phyloP scores from a whole-genome alignment of 208 protist genomes.

The Crithidia bombi region DNA sequence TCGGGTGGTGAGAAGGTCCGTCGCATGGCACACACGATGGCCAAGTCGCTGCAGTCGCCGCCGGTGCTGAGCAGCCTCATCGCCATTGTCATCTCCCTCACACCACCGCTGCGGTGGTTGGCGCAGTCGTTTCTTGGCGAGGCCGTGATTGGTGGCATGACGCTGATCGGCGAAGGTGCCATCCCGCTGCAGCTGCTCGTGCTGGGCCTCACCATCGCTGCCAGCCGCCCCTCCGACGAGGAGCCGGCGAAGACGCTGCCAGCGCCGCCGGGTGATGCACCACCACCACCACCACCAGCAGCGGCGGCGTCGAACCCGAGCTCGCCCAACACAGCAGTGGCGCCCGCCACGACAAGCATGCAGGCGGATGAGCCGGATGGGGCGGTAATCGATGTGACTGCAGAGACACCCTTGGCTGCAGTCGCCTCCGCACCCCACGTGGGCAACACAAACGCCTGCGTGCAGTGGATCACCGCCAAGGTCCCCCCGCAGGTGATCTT shows the following conservation, averaged over 20 bases:
- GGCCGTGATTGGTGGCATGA: slow-evolving; percentile 57
- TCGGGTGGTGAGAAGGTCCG: background rate
- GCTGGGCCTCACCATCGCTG: slow-evolving; percentile 53
- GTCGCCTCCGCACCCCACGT: background rate
- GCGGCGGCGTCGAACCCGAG: background rate
- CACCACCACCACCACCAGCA: background rate
- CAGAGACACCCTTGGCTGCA: background rate
- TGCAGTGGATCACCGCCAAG: slow-evolving; percentile 15
- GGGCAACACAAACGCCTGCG: slow-evolving; percentile 7
- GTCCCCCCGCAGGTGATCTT: slow-evolving; percentile 37
- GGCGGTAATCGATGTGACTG: slow-evolving; percentile 11
- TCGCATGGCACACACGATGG: slow-evolving; percentile 18
- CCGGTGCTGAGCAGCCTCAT: slow-evolving; percentile 52
- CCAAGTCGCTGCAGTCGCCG: slow-evolving; percentile 44
- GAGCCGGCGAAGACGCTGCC: background rate
- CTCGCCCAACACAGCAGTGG: background rate
- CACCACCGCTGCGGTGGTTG: slow-evolving; percentile 69
- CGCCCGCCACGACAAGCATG: background rate
- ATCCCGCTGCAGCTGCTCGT: slow-evolving; percentile 74
- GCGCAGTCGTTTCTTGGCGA: slow-evolving; percentile 43
- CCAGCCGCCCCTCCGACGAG: slow-evolving; percentile 23
- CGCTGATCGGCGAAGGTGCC: slow-evolving; percentile 52
- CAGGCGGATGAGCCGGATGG: slow-evolving; percentile 2
- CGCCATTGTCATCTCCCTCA: slow-evolving; percentile 65
- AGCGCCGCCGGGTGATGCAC: background rate